These are phyloP conservation scores for Purpureocillium takamizusanense DNA, from an alignment of 2,329 filamentous ascomycete species.

Conservation along the genomic window DNA sequence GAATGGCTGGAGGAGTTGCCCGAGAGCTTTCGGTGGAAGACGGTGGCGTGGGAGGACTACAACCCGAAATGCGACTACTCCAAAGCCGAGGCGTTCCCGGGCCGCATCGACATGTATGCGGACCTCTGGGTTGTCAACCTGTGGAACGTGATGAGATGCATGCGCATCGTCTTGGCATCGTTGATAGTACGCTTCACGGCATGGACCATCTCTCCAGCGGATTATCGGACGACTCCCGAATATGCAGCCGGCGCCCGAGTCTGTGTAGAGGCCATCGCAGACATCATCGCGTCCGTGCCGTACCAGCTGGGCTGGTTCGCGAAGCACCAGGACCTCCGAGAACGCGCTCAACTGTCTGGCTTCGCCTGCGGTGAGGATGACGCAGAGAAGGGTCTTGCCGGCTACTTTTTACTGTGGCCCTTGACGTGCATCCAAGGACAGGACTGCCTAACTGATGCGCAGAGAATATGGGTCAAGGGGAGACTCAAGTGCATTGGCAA, in stretches of 20 bases:
- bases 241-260: conserved; percentile 43
- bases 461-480: conserved; percentile 44
- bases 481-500: conserved; percentile 44
- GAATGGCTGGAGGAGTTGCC: conserved; percentile 41
- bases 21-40: conserved; percentile 36
- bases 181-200: conserved; percentile 48
- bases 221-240: conserved; percentile 53
- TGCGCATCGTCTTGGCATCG: conserved; percentile 43
- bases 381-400: conserved; percentile 42
- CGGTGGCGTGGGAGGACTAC: conserved; percentile 47
- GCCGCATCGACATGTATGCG: conserved; percentile 49
- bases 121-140: conserved; percentile 48
- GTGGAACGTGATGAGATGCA: conserved; percentile 44
- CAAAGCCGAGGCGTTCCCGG: conserved; percentile 47
- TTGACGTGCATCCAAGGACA: conserved; percentile 41
- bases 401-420: conserved; percentile 51
- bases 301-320: conserved; percentile 51
- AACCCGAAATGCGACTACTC: conserved; percentile 40
- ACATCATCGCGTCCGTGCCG: conserved; percentile 50
- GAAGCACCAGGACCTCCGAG: conserved; percentile 28
- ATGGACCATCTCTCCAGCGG: conserved; percentile 49
- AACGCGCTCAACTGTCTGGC: conserved; percentile 27
- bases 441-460: conserved; percentile 49
- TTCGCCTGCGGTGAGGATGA: conserved; percentile 42
- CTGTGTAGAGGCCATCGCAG: conserved; percentile 42